Evolutionary conservation across 352 stramenopile genomes (phyloP).

Genomic region (Pythium volutum): DNA sequence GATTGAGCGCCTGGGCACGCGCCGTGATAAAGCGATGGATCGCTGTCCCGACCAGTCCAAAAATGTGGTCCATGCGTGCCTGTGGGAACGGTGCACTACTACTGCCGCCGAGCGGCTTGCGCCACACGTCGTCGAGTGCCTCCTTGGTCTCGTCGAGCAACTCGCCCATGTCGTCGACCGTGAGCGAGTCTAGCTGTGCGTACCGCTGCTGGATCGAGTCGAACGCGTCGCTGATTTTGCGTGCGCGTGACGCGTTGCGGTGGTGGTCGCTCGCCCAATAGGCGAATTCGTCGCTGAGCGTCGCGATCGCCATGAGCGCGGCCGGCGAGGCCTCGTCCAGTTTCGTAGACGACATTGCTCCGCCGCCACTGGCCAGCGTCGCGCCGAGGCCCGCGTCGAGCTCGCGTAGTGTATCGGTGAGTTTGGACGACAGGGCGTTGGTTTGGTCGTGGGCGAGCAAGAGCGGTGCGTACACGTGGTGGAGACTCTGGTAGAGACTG

Average conservation of each 20-base stretch:
- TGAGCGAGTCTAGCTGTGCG: slow-evolving; percentile 51
- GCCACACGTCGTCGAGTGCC: slow-evolving; percentile 89
- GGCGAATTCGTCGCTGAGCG: slow-evolving; percentile 80
- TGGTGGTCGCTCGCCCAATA: slow-evolving; percentile 79
- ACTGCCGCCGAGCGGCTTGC: slow-evolving; percentile 61
- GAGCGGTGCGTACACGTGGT: slow-evolving; percentile 81
- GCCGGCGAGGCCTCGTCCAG: slow-evolving; percentile 32
- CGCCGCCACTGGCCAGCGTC: slow-evolving; percentile 28
- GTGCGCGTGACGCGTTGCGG: slow-evolving; percentile 54
- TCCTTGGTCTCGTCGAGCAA: slow-evolving; percentile 85
- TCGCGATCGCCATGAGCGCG: slow-evolving; percentile 75
- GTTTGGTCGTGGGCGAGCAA: slow-evolving; percentile 55
- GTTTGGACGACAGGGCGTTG: slow-evolving; percentile 61
- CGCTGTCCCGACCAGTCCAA: slow-evolving; percentile 74
- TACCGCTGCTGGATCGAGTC: slow-evolving; percentile 85
- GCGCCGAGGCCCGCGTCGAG: slow-evolving; percentile 62
- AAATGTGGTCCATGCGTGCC: slow-evolving; percentile 82
- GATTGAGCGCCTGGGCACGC: slow-evolving; percentile 41
- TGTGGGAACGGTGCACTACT: slow-evolving; percentile 73
- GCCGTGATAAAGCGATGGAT: slow-evolving; percentile 75
- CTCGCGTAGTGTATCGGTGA: slow-evolving; percentile 77
- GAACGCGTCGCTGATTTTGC: slow-evolving; percentile 77
- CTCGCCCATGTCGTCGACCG: slow-evolving; percentile 78
- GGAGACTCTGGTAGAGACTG: slow-evolving; percentile 77
- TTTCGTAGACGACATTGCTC: background rate